A percentile compares a stretch with the other conserved stretches of the same genome.
phyloP scores from a whole-genome alignment of 257 asterid genomes.

The Sherardia arvensis region DNA sequence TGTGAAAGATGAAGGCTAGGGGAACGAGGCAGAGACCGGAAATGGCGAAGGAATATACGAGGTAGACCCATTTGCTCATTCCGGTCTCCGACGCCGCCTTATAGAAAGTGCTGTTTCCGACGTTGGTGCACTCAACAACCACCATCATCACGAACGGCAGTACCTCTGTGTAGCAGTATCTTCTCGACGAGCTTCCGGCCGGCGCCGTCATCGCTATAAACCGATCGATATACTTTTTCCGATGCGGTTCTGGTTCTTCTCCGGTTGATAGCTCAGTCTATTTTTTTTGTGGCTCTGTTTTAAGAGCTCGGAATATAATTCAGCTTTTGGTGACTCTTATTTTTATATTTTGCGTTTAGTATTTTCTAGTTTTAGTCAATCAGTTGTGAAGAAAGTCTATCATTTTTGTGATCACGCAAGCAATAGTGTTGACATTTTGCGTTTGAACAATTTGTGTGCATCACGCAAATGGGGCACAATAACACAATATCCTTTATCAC shows the following conservation, averaged over 20 bases:
- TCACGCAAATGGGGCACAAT: too few relatives aligned
- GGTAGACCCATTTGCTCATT: constrained; percentile 9
- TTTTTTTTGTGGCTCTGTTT: too few relatives aligned
- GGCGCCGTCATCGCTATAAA: background rate
- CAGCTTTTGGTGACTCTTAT: background rate
- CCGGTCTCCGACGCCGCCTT: constrained; percentile 18
- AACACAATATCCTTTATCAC: too few relatives aligned
- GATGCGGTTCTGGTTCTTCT: background rate
- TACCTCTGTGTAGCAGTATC: constrained; percentile 9
- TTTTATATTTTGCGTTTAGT: too few relatives aligned
- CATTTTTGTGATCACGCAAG: too few relatives aligned
- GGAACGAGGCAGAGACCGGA: constrained; percentile 13
- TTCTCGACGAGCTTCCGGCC: background rate
- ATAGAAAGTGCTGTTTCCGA: constrained; percentile 13
- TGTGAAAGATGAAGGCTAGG: constrained; percentile 12
- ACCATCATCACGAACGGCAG: constrained; percentile 20
- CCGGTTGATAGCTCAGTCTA: background rate
- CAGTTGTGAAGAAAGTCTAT: too few relatives aligned
- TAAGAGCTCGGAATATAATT: background rate
- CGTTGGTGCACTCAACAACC: constrained; percentile 13
- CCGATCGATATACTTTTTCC: background rate
- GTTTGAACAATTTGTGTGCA: too few relatives aligned
- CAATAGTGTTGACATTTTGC: too few relatives aligned
- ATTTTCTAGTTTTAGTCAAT: too few relatives aligned
- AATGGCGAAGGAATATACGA: constrained; percentile 11